A percentile compares a stretch with the other conserved stretches of the same genome.
phyloP scores from a whole-genome alignment of 495 filamentous ascomycete genomes.

The Penicillium parvum region DNA sequence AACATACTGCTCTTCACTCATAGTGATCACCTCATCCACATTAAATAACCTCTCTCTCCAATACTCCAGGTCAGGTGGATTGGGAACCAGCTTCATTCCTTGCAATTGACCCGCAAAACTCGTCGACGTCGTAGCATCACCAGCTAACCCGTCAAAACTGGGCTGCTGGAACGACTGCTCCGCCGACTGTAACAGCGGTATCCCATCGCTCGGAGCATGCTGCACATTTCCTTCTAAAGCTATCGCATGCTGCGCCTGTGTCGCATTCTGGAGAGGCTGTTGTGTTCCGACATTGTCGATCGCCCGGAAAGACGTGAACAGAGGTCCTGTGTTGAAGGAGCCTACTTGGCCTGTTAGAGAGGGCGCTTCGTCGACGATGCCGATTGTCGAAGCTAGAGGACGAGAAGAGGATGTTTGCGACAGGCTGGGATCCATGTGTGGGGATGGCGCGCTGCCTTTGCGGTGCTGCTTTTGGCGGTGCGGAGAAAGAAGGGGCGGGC shows the following conservation, averaged over 20 bases:
- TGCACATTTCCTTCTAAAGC: constrained; percentile 10
- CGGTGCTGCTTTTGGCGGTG: constrained; percentile 22
- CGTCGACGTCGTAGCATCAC: constrained; percentile 4
- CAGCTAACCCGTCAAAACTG: constrained; percentile 6
- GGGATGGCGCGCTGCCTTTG: constrained; percentile 17
- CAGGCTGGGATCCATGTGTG: constrained; percentile 18
- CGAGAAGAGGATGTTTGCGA: constrained; percentile 5
- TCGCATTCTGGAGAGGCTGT: constrained; percentile 17
- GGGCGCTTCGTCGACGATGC: constrained; percentile 8
- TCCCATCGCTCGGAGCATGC: constrained; percentile 6
- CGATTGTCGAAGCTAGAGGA: constrained; percentile 8
- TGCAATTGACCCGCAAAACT: constrained; percentile 46
- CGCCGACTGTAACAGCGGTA: constrained; percentile 12
- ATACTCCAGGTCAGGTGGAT: constrained; percentile 64
- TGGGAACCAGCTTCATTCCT: constrained; percentile 54
- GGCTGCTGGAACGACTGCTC: constrained; percentile 12
- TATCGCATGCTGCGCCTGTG: constrained; percentile 9
- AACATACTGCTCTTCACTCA: constrained; percentile 78
- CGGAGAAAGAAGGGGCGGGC: constrained; percentile 15
- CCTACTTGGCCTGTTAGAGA: too few species aligned
- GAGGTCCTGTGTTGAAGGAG: too few species aligned
- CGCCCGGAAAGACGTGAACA: constrained; percentile 12
- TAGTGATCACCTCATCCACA: constrained; percentile 66
- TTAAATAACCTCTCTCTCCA: constrained; percentile 78
- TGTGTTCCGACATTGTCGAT: constrained; percentile 17